Evolutionary conservation across 129 eudicot genomes (phyloP), one percentile per base, ranked within the genome.

Genomic region (Escallonia herrerae): DNA sequence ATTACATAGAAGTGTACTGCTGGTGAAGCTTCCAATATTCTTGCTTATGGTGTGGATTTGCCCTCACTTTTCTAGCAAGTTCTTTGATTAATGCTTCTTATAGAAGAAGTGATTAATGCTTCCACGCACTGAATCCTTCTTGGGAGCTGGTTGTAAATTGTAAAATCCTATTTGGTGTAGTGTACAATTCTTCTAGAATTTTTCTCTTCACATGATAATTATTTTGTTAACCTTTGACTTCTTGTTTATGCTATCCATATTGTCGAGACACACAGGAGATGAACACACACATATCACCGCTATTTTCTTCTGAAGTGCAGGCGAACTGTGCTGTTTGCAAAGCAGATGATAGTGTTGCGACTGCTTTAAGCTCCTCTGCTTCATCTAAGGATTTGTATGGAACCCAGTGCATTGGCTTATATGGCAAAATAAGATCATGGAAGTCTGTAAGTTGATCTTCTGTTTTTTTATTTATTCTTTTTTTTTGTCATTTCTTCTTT

Each of bases 271-370:
- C 8, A 8, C 8, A 45, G 8, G 8, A 45, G 49, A 4, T 51
- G 56, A 51, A 11, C 59, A 2, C 10, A 11, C 3, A 51, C 40
- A 56, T 2, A 15, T 56, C 6, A 2, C 5, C 13, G 11, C 3
- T 39, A 40, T 59, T 67, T 72, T 74, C 54, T 13, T 12, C 37
- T 69, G 53, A 58, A n/a, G 6, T 82, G 67, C 82, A 91, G 98
- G 95, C 96, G 62, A 88, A 88, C 66, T 78, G 89, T 76, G 95
- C 98, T 77, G 95, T 93, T 57, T 93, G 98, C 87, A 85, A 80
- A 76, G 88, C 95, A 67, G 98, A 93, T 86, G 98, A 88, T 75
- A 77, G 95, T 79, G 87, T 91, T 62, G 96, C 93, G 41, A 93
- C 93, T 73, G 84, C 91, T 51, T 78, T 93, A 65, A 83, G 96